A percentile compares a stretch with the other conserved stretches of the same genome.
Conservation (phyloP, 2,329 filamentous ascomycete species). For the Trichoderma gracile region DNA sequence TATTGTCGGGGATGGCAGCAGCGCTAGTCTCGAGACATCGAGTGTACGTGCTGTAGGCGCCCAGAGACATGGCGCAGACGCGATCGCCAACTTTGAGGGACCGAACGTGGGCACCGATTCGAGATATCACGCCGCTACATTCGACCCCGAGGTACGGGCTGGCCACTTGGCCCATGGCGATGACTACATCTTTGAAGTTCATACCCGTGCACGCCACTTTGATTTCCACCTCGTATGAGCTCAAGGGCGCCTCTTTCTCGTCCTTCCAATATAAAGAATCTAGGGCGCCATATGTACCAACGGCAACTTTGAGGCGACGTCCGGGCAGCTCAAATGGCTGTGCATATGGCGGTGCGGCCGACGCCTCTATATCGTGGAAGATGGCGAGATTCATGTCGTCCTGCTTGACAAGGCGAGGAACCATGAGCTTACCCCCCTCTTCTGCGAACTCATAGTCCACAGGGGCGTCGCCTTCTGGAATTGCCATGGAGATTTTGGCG, state of each 20-base stretch:
- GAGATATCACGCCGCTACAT: conserved; percentile 43
- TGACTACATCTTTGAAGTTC: conserved; percentile 50
- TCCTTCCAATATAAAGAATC: conserved; percentile 47
- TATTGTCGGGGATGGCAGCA: conserved; percentile 41
- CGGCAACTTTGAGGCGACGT: conserved; percentile 41
- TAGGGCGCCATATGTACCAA: conserved; percentile 42
- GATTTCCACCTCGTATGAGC: conserved; percentile 44
- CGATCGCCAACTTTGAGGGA: conserved; percentile 69
- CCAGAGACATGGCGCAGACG: conserved; percentile 56
- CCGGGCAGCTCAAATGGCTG: conserved; percentile 43
- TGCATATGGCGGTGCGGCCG: conserved; percentile 33
- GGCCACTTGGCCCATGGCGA: conserved; percentile 43
- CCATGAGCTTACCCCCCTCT: conserved; percentile 33
- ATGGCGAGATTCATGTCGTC: conserved; percentile 34
- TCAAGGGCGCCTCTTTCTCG: conserved; percentile 34
- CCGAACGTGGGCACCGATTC: conserved; percentile 61
- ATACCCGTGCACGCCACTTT: conserved; percentile 47
- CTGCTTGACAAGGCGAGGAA: conserved; percentile 35
- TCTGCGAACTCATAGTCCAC: conserved; percentile 38
- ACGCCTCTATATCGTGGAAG: conserved; percentile 32
- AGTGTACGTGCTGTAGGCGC: conserved; percentile 39
- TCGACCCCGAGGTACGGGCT: conserved; percentile 44
- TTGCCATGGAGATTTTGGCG: conserved; percentile 30
- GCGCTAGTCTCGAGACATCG: conserved; percentile 39
- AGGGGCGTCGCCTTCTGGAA: conserved; percentile 28